These are phyloP conservation scores for Ceratorhiza oryzae-sativae DNA, from an alignment of 1,284 basidiomycete species.

Conservation along the genomic window DNA sequence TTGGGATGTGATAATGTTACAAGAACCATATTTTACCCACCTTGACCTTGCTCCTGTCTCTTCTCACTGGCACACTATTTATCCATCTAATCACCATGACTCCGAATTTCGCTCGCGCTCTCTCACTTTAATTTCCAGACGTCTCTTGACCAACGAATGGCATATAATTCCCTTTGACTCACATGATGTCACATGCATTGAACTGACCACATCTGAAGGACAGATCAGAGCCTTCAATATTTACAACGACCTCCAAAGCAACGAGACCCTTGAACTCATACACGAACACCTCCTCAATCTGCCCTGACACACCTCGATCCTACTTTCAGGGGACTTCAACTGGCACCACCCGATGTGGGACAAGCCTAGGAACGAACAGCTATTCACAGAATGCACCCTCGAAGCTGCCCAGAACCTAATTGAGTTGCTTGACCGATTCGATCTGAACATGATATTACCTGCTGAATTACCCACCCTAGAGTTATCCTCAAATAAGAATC, in stretches of 20 bases:
- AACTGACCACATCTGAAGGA: slow-evolving; percentile 38
- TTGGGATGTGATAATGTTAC: slow-evolving; percentile 49
- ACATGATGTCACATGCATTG: slow-evolving; percentile 49
- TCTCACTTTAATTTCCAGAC: slow-evolving; percentile 48
- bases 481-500: slow-evolving; percentile 22
- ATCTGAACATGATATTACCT: slow-evolving; percentile 11
- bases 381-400: background rate
- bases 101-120: slow-evolving; percentile 43
- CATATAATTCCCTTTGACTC: slow-evolving; percentile 44
- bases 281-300: slow-evolving; percentile 1
- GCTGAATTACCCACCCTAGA: slow-evolving; percentile 12
- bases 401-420: slow-evolving; percentile 29
- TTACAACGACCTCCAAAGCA: slow-evolving; percentile 50
- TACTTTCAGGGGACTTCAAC: slow-evolving; percentile 58
- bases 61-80: slow-evolving; percentile 47
- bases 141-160: slow-evolving; percentile 48
- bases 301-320: slow-evolving; percentile 26
- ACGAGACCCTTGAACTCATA: slow-evolving; percentile 44
- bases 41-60: slow-evolving; percentile 27
- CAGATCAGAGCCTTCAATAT: slow-evolving; percentile 49
- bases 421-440: background rate
- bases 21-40: slow-evolving; percentile 51
- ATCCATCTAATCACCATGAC: slow-evolving; percentile 45
- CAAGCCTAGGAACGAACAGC: slow-evolving; percentile 41
- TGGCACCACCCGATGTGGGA: slow-evolving; percentile 60